phyloP scores from a whole-genome alignment of 129 eudicot genomes.

The Chrysanthemum makinoi region DNA sequence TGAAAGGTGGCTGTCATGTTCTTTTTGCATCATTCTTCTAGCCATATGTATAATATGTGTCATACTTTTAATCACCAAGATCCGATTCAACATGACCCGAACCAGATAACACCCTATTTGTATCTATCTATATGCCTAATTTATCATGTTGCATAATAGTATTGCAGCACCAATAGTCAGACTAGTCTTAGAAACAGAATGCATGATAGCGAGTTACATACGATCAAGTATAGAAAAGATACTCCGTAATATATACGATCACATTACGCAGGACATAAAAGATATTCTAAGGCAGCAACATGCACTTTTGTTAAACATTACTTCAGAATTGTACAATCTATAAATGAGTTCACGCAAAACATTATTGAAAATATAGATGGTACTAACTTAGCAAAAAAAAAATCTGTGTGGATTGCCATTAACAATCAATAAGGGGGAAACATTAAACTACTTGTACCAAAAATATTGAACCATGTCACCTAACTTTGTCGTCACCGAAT shows the following conservation, averaged over 20 bases:
- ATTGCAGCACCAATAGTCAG: neutral
- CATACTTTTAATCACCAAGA: no score
- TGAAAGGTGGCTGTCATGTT: no score
- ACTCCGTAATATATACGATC: neutral
- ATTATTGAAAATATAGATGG: conserved; percentile 21
- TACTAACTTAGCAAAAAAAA: conserved; percentile 17
- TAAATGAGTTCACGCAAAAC: conserved; percentile 7
- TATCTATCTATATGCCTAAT: neutral
- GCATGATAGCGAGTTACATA: neutral
- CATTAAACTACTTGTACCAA: conserved; percentile 29
- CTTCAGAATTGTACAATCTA: conserved; percentile 24
- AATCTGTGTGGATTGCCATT: conserved; percentile 20
- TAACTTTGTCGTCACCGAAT: conserved; percentile 4
- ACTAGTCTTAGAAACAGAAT: neutral
- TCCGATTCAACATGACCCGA: no score
- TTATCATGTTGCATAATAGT: neutral
- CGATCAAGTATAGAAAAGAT: neutral
- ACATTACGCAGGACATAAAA: neutral
- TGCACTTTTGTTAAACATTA: conserved; percentile 1
- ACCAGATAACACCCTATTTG: no score
- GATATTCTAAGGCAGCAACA: conserved; percentile 21
- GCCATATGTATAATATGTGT: no score
- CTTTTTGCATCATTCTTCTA: no score
- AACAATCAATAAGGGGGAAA: conserved; percentile 29
- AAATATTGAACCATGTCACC: conserved; percentile 20